Base-by-base conservation (phyloP, 148 eudicot species). In the Fagopyrum homotropicum region DNA sequence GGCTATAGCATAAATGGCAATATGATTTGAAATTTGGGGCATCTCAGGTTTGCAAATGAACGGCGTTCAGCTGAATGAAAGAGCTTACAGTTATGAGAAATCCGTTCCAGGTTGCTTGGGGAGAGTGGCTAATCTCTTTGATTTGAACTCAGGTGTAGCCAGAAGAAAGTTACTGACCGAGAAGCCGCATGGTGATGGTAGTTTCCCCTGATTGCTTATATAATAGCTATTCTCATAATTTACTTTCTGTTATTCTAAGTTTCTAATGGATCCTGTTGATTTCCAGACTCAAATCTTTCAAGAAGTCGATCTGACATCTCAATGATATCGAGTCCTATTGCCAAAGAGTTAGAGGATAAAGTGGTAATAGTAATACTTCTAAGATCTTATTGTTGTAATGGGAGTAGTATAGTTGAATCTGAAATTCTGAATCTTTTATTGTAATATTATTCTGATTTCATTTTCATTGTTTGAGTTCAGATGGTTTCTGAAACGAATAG, bases 111-210 rank as follows among this genome's bases (percentile, higher is more conserved):
- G 94, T 77, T 92, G 99, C 82, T 85, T 90, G 82, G 98, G 98
- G 77, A 86, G 92, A 81, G 87, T 90, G 90, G 98, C 88, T 52
- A 90, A 89, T 80, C 87, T 92, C 69, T 95, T 95, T 74, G 97
- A 92, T 80, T 75, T 92, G 72, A 82, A 85, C 49, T 74, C 90
- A 16, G 79, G 78, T 76, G 82, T 82, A 76, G 76, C 94, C 55
- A 84, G 88, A 75, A 88, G 90, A 73, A 82, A 80, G 79, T 86
- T 89, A 63, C 89, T 95, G 54, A 87, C 92, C 19, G 92, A 95
- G 77, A 90, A 87, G 83, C 97, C 94, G 0, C 89, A 92, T 77
- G 74, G 45, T 7, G 73, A 70, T 70, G 73, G 73, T 70, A 14
- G 45, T 45, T 19, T 70, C 73, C 11, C 73, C 43, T 3, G 14